Base-by-base conservation (phyloP, 164 flowering plant genomes). In the Dillenia suffruticosa region DNA sequence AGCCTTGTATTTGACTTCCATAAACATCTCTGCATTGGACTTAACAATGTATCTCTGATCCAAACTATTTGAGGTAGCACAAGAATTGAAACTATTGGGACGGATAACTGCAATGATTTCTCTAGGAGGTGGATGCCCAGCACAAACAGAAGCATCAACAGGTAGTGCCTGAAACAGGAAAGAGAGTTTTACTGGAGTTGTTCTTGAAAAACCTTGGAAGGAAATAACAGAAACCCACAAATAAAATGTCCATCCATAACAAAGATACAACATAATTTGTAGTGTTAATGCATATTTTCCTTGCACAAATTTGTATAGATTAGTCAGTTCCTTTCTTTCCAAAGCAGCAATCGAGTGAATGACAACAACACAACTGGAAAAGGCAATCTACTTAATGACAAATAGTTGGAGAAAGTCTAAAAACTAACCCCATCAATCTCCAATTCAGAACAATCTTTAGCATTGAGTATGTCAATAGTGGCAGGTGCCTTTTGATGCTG, bases 61-160 rank as follows among this genome's bases (percentile, higher is more conserved):
- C 65, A 90, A 63, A 22, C 16, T 54, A 12, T 70, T 68, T 1
- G 75, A 61, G 17, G 64, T 57, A 51, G 65, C 56, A 8, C 70
- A 72, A 53, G 77, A 70, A 62, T 2, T 15, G 63, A 72, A 86
- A 70, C 63, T 54, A 14, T 51, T 71, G 56, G 97, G 94, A 67
- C 97, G 83, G 61, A 90, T 46, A 54, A 88, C 90, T 49, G 94
- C 97, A 68, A 81, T 76, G 52, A 86, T 68, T 64, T 81, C 67
- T 16, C 44, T 58, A 0, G 89, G 94, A 65, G 80, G 77, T 62
- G 16, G 62, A 61, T 65, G 57, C 53, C 89, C 92, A 69, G 94
- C 92, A 57, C 32, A 49, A 51, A 82, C 68, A 9, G 64, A 15
- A 61, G 58, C 57, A 55, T 44, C 71, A 22, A 65, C 26, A 40